phyloP scores from a whole-genome alignment of 2,329 filamentous ascomycete species.

The Penicillium crustosum region DNA sequence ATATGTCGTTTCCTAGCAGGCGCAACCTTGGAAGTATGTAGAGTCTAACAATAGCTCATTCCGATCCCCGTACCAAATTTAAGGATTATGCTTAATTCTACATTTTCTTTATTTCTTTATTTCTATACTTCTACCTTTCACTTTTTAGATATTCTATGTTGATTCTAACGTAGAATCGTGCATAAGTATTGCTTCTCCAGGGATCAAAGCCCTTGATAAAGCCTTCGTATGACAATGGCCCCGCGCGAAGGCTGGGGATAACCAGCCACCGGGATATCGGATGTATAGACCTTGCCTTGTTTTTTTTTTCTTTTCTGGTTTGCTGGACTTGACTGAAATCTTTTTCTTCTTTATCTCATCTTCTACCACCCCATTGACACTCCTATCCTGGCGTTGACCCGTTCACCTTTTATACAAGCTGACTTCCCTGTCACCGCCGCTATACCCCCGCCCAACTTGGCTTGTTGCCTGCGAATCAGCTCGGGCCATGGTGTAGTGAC shows the following conservation, averaged over 20 bases:
- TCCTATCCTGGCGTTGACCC: background rate
- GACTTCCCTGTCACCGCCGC: conserved; percentile 1
- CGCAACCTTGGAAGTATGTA: too few relatives aligned
- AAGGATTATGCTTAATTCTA: conserved; percentile 2
- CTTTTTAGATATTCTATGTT: background rate
- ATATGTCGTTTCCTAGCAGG: too few relatives aligned
- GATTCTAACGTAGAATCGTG: background rate
- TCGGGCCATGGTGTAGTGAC: conserved; percentile 19
- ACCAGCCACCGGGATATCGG: conserved; percentile 33
- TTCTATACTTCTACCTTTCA: background rate
- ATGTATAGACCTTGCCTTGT: conserved; percentile 17
- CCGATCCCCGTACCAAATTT: background rate
- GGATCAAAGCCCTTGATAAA: background rate
- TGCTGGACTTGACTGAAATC: background rate
- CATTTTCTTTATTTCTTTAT: background rate
- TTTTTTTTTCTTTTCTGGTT: background rate
- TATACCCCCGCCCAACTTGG: conserved; percentile 7
- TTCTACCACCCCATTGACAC: conserved; percentile 5
- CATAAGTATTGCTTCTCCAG: background rate
- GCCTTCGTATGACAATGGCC: conserved; percentile 10
- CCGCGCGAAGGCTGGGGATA: conserved; percentile 30
- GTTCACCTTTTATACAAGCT: background rate
- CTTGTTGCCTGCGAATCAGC: conserved; percentile 3
- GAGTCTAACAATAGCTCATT: conserved; percentile 4
- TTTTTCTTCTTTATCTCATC: conserved; percentile 1